Percentiles rank a stretch among this genome's conserved stretches.
These are phyloP conservation scores for Phoma sp. DNA, from an alignment of 2,329 filamentous ascomycete genomes.

Conservation along the genomic window DNA sequence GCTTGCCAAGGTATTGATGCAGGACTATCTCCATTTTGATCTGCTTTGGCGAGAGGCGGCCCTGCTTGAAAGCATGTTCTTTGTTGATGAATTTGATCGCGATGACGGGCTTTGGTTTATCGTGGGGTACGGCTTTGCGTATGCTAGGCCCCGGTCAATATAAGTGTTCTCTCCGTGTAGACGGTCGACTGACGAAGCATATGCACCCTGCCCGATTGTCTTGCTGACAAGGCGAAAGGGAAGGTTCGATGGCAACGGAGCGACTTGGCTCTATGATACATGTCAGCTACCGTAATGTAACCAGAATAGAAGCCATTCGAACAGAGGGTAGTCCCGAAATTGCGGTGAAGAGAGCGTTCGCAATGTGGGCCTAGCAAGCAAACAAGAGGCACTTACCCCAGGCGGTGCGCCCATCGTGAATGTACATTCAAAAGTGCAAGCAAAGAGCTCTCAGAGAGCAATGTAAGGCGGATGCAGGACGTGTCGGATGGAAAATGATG, in stretches of 20 bases:
- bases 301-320: neutral
- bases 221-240: constrained; percentile 95
- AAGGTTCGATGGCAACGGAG: constrained; percentile 81
- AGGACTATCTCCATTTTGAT: constrained; percentile 90
- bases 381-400: constrained; percentile 27
- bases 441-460: neutral
- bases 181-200: constrained; percentile 77
- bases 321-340: neutral
- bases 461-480: neutral
- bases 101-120: constrained; percentile 76
- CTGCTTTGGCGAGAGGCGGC: constrained; percentile 86
- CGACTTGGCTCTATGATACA: constrained; percentile 77
- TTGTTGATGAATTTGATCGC: constrained; percentile 99
- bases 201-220: constrained; percentile 94
- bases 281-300: constrained; percentile 1
- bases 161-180: neutral
- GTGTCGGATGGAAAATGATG: neutral
- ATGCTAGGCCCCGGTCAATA: constrained; percentile 59
- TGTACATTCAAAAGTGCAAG: neutral
- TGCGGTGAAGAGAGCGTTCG: constrained; percentile 5
- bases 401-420: constrained; percentile 30
- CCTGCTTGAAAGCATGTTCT: constrained; percentile 86
- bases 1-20: constrained; percentile 85
- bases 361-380: constrained; percentile 11
- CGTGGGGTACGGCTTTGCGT: constrained; percentile 85